These are phyloP conservation scores for Coemansia reversa DNA, from an alignment of 192 early-diverging fungal genomes.

Conservation along the genomic window DNA sequence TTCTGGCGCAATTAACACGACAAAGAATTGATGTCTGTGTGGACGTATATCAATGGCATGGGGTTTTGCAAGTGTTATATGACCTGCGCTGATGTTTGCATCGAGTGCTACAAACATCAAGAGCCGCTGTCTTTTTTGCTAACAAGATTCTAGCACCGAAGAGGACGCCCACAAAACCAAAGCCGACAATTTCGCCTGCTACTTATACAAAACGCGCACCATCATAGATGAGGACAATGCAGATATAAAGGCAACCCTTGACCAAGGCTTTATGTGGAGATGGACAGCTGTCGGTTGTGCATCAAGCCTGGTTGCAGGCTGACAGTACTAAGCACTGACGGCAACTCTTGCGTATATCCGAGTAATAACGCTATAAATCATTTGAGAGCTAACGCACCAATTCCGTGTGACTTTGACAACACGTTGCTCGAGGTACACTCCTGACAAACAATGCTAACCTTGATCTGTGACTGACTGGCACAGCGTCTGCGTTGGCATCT, in stretches of 20 bases:
- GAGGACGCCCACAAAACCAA: constrained; percentile 3
- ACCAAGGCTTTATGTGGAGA: constrained; percentile 37
- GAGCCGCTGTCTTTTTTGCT: constrained; percentile 37
- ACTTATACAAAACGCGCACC: constrained; percentile 32
- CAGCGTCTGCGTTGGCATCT: no score
- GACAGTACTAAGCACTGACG: constrained; percentile 38
- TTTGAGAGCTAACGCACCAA: constrained; percentile 11
- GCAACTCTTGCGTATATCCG: constrained; percentile 29
- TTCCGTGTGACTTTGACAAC: constrained; percentile 31
- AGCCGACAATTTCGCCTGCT: constrained; percentile 40
- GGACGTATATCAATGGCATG: constrained; percentile 66
- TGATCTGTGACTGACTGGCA: constrained; percentile 44
- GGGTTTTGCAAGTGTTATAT: constrained; percentile 67
- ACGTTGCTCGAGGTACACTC: constrained; percentile 30
- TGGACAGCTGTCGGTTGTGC: constrained; percentile 28
- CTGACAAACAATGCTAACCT: constrained; percentile 19
- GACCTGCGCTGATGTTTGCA: constrained; percentile 65
- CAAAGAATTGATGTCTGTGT: constrained; percentile 57
- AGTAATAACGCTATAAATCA: constrained; percentile 22
- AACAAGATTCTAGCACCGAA: constrained; percentile 5
- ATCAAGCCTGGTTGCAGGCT: constrained; percentile 30
- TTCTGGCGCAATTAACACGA: constrained; percentile 57
- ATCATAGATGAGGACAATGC: constrained; percentile 27
- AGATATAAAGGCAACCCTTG: constrained; percentile 14
- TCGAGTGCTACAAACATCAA: constrained; percentile 52